A percentile compares a stretch with the other conserved stretches of the same genome.
phyloP scores from a whole-genome alignment of 2,329 filamentous ascomycete genomes.

The Cercospora sp. region DNA sequence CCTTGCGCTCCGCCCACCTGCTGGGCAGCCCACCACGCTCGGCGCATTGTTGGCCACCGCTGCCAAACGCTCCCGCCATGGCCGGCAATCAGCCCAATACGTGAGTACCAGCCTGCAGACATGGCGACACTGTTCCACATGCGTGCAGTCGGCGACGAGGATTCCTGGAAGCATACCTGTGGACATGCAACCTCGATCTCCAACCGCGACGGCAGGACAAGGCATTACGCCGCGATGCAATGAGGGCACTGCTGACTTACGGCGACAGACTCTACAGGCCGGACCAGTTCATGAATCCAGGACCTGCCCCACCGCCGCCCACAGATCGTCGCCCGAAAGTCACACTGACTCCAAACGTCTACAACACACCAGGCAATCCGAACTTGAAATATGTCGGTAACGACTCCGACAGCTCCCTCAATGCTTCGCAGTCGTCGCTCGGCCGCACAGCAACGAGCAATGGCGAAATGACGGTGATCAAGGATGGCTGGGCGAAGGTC shows the following conservation, averaged over 20 bases:
- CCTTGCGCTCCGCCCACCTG: slow-evolving; percentile 2
- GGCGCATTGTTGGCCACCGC: slow-evolving; percentile 18
- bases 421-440: slow-evolving; percentile 44
- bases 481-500: slow-evolving; percentile 74
- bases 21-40: neutral
- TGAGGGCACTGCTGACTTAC: slow-evolving; percentile 5
- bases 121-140: neutral
- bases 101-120: slow-evolving; percentile 14
- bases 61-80: slow-evolving; percentile 18
- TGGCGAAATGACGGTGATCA: slow-evolving; percentile 46
- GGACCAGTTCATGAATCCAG: slow-evolving; percentile 90
- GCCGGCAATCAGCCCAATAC: slow-evolving; percentile 21
- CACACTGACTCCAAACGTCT: slow-evolving; percentile 71
- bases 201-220: neutral
- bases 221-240: slow-evolving; percentile 5
- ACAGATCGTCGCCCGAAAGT: slow-evolving; percentile 74
- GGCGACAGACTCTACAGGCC: slow-evolving; percentile 58
- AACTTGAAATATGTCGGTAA: slow-evolving; percentile 38
- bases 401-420: slow-evolving; percentile 40
- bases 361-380: slow-evolving; percentile 74
- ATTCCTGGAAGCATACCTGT: neutral
- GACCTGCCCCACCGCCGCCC: slow-evolving; percentile 88
- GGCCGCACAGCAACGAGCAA: slow-evolving; percentile 44
- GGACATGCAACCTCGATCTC: neutral
- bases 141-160: neutral